phyloP scores from a whole-genome alignment of 2,329 filamentous ascomycete genomes.

The Diaporthe sp. region DNA sequence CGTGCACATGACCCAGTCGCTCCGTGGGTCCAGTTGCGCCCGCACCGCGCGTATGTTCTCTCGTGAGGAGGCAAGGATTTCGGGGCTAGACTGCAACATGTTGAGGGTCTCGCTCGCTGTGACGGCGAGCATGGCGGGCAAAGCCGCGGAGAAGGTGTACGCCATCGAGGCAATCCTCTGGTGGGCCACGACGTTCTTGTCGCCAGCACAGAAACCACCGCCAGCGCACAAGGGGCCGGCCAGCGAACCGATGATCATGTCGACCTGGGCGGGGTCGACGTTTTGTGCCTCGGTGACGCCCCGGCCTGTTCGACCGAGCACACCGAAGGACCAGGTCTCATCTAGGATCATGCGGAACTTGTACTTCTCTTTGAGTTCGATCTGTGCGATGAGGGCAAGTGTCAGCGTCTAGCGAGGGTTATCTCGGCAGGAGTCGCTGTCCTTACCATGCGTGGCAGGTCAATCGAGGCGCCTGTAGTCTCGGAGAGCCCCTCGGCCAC shows the following conservation, averaged over 20 bases:
- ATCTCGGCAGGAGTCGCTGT: background rate
- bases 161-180: slow-evolving; percentile 92
- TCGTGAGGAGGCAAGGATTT: slow-evolving; percentile 80
- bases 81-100: slow-evolving; percentile 86
- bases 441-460: slow-evolving; percentile 85
- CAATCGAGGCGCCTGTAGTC: slow-evolving; percentile 83
- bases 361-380: slow-evolving; percentile 94
- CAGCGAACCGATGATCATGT: slow-evolving; percentile 97
- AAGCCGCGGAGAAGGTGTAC: slow-evolving; percentile 94
- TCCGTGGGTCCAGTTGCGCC: slow-evolving; percentile 88
- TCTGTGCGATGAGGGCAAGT: slow-evolving; percentile 52
- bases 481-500: slow-evolving; percentile 97
- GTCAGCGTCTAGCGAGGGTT: background rate
- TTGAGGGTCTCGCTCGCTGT: slow-evolving; percentile 92
- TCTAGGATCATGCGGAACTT: slow-evolving; percentile 98
- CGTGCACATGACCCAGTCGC: slow-evolving; percentile 89
- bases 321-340: slow-evolving; percentile 97
- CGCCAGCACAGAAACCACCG: slow-evolving; percentile 94
- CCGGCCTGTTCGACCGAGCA: slow-evolving; percentile 89
- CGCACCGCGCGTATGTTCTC: slow-evolving; percentile 90
- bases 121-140: slow-evolving; percentile 94
- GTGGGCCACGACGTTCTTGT: slow-evolving; percentile 92
- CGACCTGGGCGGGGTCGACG: slow-evolving; percentile 90
- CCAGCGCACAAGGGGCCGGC: slow-evolving; percentile 91
- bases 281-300: slow-evolving; percentile 97